Percentiles rank a stretch among this genome's conserved stretches.
Evolutionary conservation across 2,329 filamentous ascomycete species (phyloP).

Genomic region (Pestalotiopsis fici): DNA sequence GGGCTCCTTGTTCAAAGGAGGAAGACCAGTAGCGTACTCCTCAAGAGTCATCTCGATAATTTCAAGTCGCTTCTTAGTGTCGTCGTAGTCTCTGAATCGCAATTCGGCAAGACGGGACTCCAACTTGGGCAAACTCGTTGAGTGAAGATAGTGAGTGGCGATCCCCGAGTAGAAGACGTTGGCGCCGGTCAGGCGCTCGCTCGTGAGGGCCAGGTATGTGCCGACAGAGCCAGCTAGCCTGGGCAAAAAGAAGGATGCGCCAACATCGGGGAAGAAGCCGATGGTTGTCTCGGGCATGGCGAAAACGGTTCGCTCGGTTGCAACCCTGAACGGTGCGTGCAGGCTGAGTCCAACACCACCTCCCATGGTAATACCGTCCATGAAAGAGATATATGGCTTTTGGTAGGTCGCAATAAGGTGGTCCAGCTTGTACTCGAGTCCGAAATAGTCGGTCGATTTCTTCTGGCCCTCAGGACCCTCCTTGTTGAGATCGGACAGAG

Average conservation of each 20-base stretch:
- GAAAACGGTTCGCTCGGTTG: constrained; percentile 92
- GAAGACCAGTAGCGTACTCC: constrained; percentile 86
- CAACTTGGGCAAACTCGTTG: constrained; percentile 77
- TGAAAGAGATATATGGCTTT: constrained; percentile 92
- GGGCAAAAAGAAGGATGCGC: constrained; percentile 93
- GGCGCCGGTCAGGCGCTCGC: constrained; percentile 77
- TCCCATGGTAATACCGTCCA: constrained; percentile 99
- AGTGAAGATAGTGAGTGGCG: constrained; percentile 96
- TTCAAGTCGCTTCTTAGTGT: constrained; percentile 61
- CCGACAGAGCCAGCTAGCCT: constrained; percentile 84
- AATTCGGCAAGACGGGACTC: constrained; percentile 87
- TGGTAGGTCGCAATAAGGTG: constrained; percentile 91
- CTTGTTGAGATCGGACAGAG: constrained; percentile 74
- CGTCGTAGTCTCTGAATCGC: constrained; percentile 78
- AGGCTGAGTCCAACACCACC: constrained; percentile 92
- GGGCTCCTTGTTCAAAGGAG: constrained; percentile 62
- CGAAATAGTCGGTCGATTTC: constrained; percentile 83
- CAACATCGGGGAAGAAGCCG: constrained; percentile 98
- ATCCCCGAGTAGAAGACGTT: constrained; percentile 90
- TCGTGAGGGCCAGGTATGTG: constrained; percentile 91
- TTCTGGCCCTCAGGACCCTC: constrained; percentile 69
- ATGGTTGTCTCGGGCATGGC: constrained; percentile 99
- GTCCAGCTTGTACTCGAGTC: constrained; percentile 92
- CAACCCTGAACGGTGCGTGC: constrained; percentile 94
- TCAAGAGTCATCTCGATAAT: constrained; percentile 87